These are phyloP conservation scores for Lachancea sp. DNA, from an alignment of 805 yeast genomes.

Conservation along the genomic window DNA sequence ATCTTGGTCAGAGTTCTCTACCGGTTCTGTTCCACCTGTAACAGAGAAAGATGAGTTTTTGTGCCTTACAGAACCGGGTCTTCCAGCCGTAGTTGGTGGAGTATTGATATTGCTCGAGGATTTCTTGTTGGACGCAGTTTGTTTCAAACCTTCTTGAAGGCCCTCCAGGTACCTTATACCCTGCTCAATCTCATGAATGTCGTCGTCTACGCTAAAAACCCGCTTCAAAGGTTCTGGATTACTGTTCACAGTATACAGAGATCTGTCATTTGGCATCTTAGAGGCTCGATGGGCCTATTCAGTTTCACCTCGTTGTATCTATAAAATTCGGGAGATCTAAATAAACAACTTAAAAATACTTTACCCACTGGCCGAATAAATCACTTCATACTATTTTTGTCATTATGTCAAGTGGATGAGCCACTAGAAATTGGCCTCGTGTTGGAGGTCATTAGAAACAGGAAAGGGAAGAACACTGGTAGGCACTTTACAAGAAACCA, in stretches of 20 bases:
- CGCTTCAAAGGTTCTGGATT: slow-evolving; percentile 27
- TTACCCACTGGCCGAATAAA: too few species aligned
- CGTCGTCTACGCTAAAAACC: slow-evolving; percentile 77
- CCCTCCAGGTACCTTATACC: slow-evolving; percentile 66
- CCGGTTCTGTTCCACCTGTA: slow-evolving; percentile 6
- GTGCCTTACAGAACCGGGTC: slow-evolving; percentile 6
- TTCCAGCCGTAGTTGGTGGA: slow-evolving; percentile 5
- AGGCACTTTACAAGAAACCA: too few species aligned
- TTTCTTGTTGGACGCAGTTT: slow-evolving; percentile 30
- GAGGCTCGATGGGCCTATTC: not conserved
- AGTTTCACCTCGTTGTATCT: not conserved
- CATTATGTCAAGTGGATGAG: too few species aligned
- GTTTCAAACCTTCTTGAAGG: slow-evolving; percentile 59
- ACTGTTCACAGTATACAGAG: slow-evolving; percentile 9
- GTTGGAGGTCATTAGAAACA: too few species aligned
- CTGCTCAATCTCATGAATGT: slow-evolving; percentile 61
- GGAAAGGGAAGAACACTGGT: too few species aligned
- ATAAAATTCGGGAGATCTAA: too few species aligned
- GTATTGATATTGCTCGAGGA: slow-evolving; percentile 8
- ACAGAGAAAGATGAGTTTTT: slow-evolving; percentile 3
- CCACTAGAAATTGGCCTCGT: too few species aligned
- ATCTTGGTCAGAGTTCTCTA: slow-evolving; percentile 9
- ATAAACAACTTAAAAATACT: too few species aligned
- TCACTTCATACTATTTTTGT: too few species aligned
- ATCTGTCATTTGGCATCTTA: slow-evolving; percentile 12